Evolutionary conservation across 192 early-diverging fungal genomes (phyloP), one percentile per base, ranked within the genome.

Genomic region (Thamnidium elegans): DNA sequence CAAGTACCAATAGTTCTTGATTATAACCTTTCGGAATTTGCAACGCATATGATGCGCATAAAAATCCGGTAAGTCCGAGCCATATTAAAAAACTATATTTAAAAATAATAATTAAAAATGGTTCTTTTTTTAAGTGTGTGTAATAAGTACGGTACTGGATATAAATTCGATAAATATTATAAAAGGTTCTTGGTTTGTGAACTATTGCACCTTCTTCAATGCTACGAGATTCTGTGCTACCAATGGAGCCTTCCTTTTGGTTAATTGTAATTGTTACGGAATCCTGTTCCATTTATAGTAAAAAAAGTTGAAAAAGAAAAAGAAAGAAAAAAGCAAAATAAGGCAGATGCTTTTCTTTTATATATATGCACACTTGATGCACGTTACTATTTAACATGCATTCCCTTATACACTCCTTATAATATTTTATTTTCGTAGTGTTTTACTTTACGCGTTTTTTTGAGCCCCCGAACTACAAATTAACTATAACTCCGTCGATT

Each of bases 21-120:
- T 39, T 44, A 62, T 72, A 72, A 10, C 70, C 70, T 50, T 72
- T 72, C 4, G 70, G 70, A 10, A 72, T 34, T 55, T 72, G 65
- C 13, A 72, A 21, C 7, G 54, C 70, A 58, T 55, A 63, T 19
- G 65, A 60, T 42, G 70, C 65, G 48, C 34, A 46, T 9, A 67
- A 36, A 39, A 72, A 67, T n/a, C 65, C 70, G n/a, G 70, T 72
- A 36, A 58, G 36, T 31, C 55, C 48, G 20, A 66, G 43, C 70
- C 70, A 72, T 42, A 54, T 62, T 11, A 39, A 34, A 10, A 72
- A 36, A 34, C 65, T 72, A 58, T 5, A 51, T 45, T 13, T 15
- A 51, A 26, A 26, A 26, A 26, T 26, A 26, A 3, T 26, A n/a
- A n/a, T 26, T 26, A 26, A 26, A 26, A 26, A n/a, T n/a, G n/a